Evolutionary conservation across 2,329 filamentous ascomycete genomes (phyloP), one percentile per base, ranked within the genome.

Genomic region (Fusarium dlaminii): DNA sequence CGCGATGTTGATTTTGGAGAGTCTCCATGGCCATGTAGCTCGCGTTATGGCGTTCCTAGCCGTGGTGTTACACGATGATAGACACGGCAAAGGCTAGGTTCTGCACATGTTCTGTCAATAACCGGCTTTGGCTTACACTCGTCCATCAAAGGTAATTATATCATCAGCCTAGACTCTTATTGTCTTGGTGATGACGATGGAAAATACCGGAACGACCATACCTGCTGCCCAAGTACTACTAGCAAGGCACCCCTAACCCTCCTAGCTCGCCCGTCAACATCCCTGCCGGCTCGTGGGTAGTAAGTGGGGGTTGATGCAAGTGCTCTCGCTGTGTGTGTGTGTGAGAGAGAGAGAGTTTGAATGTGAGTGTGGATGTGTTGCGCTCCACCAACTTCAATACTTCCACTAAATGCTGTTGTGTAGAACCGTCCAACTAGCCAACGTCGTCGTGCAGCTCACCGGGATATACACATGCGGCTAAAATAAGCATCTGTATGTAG

Each of bases 241-340:
- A 54, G 49, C 54, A 75, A 52, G 57, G 57, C 40, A 46, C 46
- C 45, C 46, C 49, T 49, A 42, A 29, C 59, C 57, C 45, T 52
- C 49, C 55, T 66, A 63, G 58, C 62, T 61, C 39, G 70, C 66
- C 73, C 65, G 62, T 60, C 66, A 60, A 54, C 20, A 60, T 72
- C 76, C 77, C 72, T 77, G 74, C 66, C 64, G 24, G 63, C 72
- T 75, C 74, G 68, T 78, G 76, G 77, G 51, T 64, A 66, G 48
- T 55, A 58, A 67, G 77, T 78, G 77, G 77, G 77, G 77, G 77
- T 76, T 69, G 68, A 78, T 78, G 77, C 77, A 62, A 77, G 77
- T 78, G 77, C 75, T 54, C 51, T 54, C 34, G 34, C 18, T 17
- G 12, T 54, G 51, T 37, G 32, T 32, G 24, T 24, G n/a, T 29